These are phyloP conservation scores for Kandelia obovata DNA, from an alignment of 345 rosid species.

Conservation along the genomic window DNA sequence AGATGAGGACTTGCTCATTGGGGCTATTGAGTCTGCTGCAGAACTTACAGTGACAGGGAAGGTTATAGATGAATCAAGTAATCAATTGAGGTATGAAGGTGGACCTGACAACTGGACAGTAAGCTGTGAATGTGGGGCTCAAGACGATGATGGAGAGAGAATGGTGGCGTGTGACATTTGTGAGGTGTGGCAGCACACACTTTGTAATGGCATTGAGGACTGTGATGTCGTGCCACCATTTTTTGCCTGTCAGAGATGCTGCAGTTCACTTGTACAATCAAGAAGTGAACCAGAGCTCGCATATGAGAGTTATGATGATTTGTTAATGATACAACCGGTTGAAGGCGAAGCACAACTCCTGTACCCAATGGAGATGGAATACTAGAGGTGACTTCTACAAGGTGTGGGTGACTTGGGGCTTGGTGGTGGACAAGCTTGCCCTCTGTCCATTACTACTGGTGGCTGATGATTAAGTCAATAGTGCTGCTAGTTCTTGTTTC, in stretches of 20 bases:
- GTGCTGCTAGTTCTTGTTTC: neutral
- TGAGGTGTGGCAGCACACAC: conserved; percentile 88
- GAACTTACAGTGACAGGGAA: conserved; percentile 47
- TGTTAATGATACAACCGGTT: too few relatives aligned
- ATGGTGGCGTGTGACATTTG: conserved; percentile 85
- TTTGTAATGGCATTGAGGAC: conserved; percentile 72
- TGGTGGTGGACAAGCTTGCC: too few relatives aligned
- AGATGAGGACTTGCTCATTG: conserved; percentile 46
- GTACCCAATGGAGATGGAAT: conserved; percentile 6
- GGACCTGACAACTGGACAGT: conserved; percentile 79
- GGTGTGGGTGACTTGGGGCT: neutral
- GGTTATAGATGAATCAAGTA: conserved; percentile 39
- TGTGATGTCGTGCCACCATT: conserved; percentile 62
- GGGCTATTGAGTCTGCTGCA: conserved; percentile 49
- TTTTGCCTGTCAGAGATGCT: conserved; percentile 66
- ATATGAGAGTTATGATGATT: conserved; percentile 12
- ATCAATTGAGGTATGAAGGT: conserved; percentile 49
- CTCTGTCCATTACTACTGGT: too few relatives aligned
- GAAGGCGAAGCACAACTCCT: conserved; percentile 4
- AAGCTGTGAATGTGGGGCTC: conserved; percentile 67
- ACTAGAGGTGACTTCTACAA: neutral
- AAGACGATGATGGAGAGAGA: conserved; percentile 90
- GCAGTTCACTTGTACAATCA: conserved; percentile 43
- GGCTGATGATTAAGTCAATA: too few relatives aligned
- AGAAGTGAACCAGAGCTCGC: conserved; percentile 29